phyloP scores from a whole-genome alignment of 1,284 basidiomycete species.

The Moesziomyces parantarcticus region DNA sequence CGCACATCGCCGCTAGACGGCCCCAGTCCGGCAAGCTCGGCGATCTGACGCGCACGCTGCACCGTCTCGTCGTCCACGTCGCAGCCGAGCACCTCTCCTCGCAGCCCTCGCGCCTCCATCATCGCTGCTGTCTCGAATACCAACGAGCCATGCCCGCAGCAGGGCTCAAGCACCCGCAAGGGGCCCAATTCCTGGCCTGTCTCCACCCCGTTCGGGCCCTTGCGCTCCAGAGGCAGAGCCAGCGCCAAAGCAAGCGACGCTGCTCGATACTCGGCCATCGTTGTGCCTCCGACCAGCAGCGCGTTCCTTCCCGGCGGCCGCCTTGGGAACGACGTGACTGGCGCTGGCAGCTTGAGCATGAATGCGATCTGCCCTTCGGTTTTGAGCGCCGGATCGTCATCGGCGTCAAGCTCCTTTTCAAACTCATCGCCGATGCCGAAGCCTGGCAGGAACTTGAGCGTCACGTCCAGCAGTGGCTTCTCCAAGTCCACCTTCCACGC shows the following conservation, averaged over 20 bases:
- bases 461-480: constrained; percentile 39
- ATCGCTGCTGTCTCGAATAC: constrained; percentile 44
- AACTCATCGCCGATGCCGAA: constrained; percentile 49
- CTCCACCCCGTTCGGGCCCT: constrained; percentile 13
- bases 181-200: constrained; percentile 1
- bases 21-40: constrained; percentile 22
- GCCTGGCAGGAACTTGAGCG: constrained; percentile 47
- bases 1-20: constrained; percentile 3
- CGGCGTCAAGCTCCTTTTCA: constrained; percentile 30
- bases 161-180: constrained; percentile 41
- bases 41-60: constrained; percentile 24
- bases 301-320: constrained; percentile 36
- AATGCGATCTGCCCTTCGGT: constrained; percentile 37
- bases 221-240: constrained; percentile 25
- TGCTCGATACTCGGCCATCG: constrained; percentile 49
- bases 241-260: constrained; percentile 36
- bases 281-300: constrained; percentile 39
- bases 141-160: constrained; percentile 47
- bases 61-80: constrained; percentile 39
- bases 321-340: constrained; percentile 1
- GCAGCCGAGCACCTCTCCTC: constrained; percentile 32
- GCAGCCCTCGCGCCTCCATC: constrained; percentile 37
- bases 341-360: constrained; percentile 35
- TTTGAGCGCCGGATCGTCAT: constrained; percentile 23
- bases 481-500: constrained; percentile 46